Percentiles rank a stretch among this genome's conserved stretches.
Conservation (phyloP, 225 moss, liverwort and hornwort genomes). For the Marchantia polymorpha region DNA sequence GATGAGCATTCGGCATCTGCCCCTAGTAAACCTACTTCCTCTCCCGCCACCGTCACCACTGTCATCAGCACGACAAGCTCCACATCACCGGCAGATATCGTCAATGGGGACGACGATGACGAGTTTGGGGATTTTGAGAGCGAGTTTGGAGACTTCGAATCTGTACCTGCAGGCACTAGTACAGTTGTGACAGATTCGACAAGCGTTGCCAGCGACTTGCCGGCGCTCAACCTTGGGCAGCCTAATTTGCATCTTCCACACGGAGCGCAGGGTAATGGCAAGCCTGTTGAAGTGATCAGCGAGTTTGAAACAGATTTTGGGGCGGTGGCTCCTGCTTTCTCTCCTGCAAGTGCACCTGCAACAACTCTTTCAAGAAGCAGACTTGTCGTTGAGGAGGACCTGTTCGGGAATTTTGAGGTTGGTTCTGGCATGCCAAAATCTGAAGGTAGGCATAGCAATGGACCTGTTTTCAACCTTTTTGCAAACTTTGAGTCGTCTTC, state of each 20-base stretch:
- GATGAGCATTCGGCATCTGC: background rate
- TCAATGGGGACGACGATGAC: slow-evolving; percentile 4
- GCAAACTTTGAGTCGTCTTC: background rate
- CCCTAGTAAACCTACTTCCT: background rate
- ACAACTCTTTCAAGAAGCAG: background rate
- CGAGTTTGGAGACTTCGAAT: slow-evolving; percentile 33
- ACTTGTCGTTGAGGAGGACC: background rate
- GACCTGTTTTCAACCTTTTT: slow-evolving; percentile 11
- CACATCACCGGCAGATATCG: background rate
- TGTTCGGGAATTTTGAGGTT: slow-evolving; percentile 16
- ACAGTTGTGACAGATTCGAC: background rate
- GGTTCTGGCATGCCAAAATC: background rate
- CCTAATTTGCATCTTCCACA: background rate
- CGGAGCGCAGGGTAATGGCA: background rate
- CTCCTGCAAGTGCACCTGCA: background rate
- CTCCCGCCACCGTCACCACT: background rate
- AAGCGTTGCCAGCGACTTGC: background rate
- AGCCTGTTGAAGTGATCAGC: background rate
- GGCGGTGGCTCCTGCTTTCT: background rate
- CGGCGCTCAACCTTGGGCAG: background rate
- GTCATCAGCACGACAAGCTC: background rate
- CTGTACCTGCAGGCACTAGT: slow-evolving; percentile 16
- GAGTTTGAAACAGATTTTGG: slow-evolving; percentile 25
- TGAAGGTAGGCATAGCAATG: slow-evolving; percentile 10
- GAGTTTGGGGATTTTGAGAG: slow-evolving; percentile 29